phyloP scores from a whole-genome alignment of 2,329 filamentous ascomycete genomes.

The Xylariaceae sp. region DNA sequence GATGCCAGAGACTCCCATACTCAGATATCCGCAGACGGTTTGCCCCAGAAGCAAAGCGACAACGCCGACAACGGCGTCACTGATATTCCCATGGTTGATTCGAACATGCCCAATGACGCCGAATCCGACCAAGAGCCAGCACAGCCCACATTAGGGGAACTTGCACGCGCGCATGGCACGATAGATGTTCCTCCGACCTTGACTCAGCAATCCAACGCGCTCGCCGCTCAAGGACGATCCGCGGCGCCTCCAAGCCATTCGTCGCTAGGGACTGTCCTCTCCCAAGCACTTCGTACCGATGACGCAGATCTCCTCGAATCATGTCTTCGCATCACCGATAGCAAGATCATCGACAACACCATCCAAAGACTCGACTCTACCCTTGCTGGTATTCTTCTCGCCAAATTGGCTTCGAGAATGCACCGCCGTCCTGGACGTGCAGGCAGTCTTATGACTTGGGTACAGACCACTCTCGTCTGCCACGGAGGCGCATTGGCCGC shows the following conservation, averaged over 20 bases:
- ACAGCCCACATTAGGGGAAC: slow-evolving; percentile 78
- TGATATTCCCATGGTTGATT: slow-evolving; percentile 32
- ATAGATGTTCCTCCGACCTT: slow-evolving; percentile 70
- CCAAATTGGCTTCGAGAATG: slow-evolving; percentile 80
- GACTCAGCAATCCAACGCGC: slow-evolving; percentile 39
- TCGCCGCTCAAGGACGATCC: slow-evolving; percentile 43
- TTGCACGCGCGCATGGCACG: slow-evolving; percentile 67
- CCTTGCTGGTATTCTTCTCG: slow-evolving; percentile 73
- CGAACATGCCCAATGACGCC: slow-evolving; percentile 30
- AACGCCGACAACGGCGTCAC: slow-evolving; percentile 31
- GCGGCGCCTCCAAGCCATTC: slow-evolving; percentile 65
- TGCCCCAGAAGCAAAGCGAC: slow-evolving; percentile 23
- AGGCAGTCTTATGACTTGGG: slow-evolving; percentile 87
- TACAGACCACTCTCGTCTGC: slow-evolving; percentile 88
- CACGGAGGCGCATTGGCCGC: slow-evolving; percentile 88
- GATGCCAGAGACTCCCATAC: slow-evolving; percentile 3
- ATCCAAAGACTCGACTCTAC: slow-evolving; percentile 86
- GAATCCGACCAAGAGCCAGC: slow-evolving; percentile 47
- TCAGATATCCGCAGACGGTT: slow-evolving; percentile 17
- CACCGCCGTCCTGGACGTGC: slow-evolving; percentile 84
- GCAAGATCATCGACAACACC: slow-evolving; percentile 75
- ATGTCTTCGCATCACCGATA: slow-evolving; percentile 77
- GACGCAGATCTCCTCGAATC: slow-evolving; percentile 86
- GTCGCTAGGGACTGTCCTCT: slow-evolving; percentile 86
- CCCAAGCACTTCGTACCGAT: slow-evolving; percentile 88